Base-by-base conservation (phyloP, 208 protist species). In the Spongospora subterranea region DNA sequence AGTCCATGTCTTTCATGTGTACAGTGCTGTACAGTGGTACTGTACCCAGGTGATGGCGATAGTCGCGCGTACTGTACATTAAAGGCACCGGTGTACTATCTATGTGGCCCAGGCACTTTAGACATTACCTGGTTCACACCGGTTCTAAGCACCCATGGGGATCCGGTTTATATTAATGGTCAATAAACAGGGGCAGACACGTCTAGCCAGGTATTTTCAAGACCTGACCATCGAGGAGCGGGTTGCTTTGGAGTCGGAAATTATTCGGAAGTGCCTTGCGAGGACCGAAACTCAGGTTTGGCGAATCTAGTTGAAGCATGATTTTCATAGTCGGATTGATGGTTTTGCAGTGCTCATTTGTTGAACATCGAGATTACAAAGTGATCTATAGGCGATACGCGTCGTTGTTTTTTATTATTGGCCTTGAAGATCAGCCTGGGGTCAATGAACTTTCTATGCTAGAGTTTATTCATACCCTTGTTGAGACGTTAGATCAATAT, bases 151-250 rank as follows among this genome's bases (percentile, higher is more conserved):
- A n/a, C n/a, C n/a, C 82, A 93, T 92, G 90, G 96, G 93, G 91
- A 98, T 99, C 53, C 95, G 97, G 90, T 99, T 98, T 94, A 92
- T 99, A 45, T 91, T 99, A 54, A 91, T 99, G 0, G 97, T 98
- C 0, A 99, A 99, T 91, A 98, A 98, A 91, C 97, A 98, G 65
- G 98, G 97, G 0, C 96, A 99, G 93, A 99, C 98, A 0, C 95
- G 97, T 0, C 93, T 99, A 0, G 95, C 97, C 0, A 95, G 98
- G 91, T 94, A 93, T 60, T 53, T 64, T 45, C 41, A 92, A 17
- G 95, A 96, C 88, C 90, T 97, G 66, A 89, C 95, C 0, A 94
- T 97, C 0, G 92, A 95, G 29, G 93, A 98, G 40, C 90, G 97
- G n/a, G 94, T 92, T 1, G 88, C 54, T 0, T 53, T 91, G 45